These are phyloP conservation scores for Cordyceps javanica DNA, from an alignment of 2,329 filamentous ascomycete genomes.

Conservation along the genomic window DNA sequence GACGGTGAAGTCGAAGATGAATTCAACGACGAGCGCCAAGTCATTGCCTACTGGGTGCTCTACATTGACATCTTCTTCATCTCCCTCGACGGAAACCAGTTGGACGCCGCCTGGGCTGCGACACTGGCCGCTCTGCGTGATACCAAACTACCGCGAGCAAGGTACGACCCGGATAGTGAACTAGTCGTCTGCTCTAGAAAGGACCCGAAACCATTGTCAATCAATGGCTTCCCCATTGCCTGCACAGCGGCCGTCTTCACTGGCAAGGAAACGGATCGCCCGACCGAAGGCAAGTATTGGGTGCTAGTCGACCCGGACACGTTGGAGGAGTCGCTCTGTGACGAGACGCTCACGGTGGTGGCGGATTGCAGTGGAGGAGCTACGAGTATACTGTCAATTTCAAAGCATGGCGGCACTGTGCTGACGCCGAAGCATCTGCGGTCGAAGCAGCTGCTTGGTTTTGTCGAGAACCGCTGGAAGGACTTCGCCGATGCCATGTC, in stretches of 20 bases:
- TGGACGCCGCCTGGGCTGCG: conserved; percentile 85
- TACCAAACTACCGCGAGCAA: conserved; percentile 69
- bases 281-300: conserved; percentile 54
- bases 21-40: conserved; percentile 27
- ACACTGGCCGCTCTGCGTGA: conserved; percentile 74
- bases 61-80: conserved; percentile 96
- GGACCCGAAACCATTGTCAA: conserved; percentile 47
- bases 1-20: conserved; percentile 32
- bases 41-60: conserved; percentile 89
- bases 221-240: conserved; percentile 66
- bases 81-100: conserved; percentile 83
- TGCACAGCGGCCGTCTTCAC: conserved; percentile 75
- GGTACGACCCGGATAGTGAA: conserved; percentile 79
- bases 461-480: conserved; percentile 30
- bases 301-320: conserved; percentile 82
- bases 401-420: conserved; percentile 75
- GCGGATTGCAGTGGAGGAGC: conserved; percentile 56
- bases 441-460: conserved; percentile 51
- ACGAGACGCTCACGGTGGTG: conserved; percentile 76
- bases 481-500: conserved; percentile 28
- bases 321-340: conserved; percentile 79
- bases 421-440: conserved; percentile 58
- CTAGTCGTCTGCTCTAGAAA: conserved; percentile 66
- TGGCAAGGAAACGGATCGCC: conserved; percentile 48
- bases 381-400: conserved; percentile 61